Base-by-base conservation (phyloP, 2,329 filamentous ascomycete species). In the Phialophora verrucosa region DNA sequence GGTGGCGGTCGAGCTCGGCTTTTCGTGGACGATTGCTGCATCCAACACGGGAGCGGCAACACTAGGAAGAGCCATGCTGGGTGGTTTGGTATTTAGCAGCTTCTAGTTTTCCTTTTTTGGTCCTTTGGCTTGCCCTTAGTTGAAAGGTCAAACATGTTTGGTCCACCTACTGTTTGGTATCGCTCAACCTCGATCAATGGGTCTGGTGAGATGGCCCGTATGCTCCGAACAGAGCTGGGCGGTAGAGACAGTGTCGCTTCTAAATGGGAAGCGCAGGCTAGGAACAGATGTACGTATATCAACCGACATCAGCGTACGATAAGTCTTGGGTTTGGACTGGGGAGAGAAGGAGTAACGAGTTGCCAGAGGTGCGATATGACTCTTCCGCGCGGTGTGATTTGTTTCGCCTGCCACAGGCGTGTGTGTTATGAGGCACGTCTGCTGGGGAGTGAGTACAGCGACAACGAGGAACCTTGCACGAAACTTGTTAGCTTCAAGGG, bases 221-320 rank as follows among this genome's bases (percentile, higher is more conserved):
- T 85, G 84, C 54, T 81, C 80, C 80, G 80, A 83, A 68, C 83
- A 85, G 47, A 86, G 78, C 75, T 85, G 83, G 68, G 83, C 81
- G 82, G 83, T 85, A 78, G 83, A 85, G 75, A 85, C 82, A 65
- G 83, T 81, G 76, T 82, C 79, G 78, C 84, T 81, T 80, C 84
- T 81, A 82, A 82, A 82, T 71, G 83, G 83, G 73, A 83, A 85
- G 68, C 83, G 82, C 74, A 85, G 76, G 68, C 82, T 85, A 73
- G 82, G 81, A 69, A 83, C 80, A 71, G 81, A 82, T 78, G 80
- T 78, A 76, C 83, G 83, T 76, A 83, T 76, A 78, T 85, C 83
- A 84, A 85, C 83, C 83, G 84, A 85, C 84, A 86, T 86, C 83
- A 84, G 66, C 67, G 51, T 65, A 38, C 11, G 64, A 38, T 55